These are phyloP conservation scores for Cicer arietinum DNA, from an alignment of 306 rosid genomes.

Conservation along the genomic window DNA sequence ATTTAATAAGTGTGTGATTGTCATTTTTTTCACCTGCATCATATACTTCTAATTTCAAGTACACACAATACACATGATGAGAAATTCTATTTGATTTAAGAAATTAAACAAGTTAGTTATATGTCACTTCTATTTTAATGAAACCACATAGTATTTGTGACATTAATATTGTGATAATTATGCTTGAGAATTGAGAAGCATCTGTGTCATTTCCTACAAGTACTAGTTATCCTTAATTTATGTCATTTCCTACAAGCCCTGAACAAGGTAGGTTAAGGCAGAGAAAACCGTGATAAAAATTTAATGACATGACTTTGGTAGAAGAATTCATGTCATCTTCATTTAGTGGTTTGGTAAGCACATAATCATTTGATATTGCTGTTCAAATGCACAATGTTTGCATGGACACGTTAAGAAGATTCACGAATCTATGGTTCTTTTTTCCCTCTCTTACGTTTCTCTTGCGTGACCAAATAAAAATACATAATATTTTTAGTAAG, in stretches of 20 bases:
- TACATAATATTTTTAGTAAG: background rate
- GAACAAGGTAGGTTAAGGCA: slow-evolving; percentile 40
- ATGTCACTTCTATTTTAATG: background rate
- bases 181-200: slow-evolving; percentile 8
- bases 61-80: background rate
- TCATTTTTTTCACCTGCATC: background rate
- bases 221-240: background rate
- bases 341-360: slow-evolving; percentile 53
- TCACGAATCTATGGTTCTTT: slow-evolving; percentile 37
- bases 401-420: slow-evolving; percentile 39
- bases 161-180: background rate
- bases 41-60: background rate
- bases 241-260: slow-evolving; percentile 23
- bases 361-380: slow-evolving; percentile 58
- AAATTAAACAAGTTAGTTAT: background rate
- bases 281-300: slow-evolving; percentile 10
- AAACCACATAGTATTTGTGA: background rate
- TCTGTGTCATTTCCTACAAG: background rate
- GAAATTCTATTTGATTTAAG: background rate
- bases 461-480: background rate
- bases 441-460: background rate
- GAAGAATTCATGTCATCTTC: slow-evolving; percentile 51
- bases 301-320: slow-evolving; percentile 41
- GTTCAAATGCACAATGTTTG: slow-evolving; percentile 48
- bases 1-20: background rate